Evolutionary conservation across 805 yeast genomes (phyloP).

Genomic region (Cyberlindnera xylosilytica): DNA sequence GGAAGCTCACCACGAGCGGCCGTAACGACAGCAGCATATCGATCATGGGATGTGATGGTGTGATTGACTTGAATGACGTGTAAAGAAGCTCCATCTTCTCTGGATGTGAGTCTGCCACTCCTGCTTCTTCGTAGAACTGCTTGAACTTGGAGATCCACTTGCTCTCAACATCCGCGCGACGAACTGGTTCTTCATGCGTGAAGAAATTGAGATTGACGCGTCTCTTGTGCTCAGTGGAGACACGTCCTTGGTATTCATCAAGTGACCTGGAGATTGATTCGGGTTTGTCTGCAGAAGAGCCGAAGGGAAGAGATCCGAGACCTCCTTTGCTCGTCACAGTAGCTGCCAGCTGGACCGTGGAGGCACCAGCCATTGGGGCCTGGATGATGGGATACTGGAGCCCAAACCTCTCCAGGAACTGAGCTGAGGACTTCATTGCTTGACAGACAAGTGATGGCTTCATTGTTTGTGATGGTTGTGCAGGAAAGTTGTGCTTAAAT

Average conservation of each 20-base stretch:
- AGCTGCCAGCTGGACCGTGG: conserved; percentile 43
- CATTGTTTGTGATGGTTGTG: no score
- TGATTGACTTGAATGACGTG: conserved; percentile 17
- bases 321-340: conserved; percentile 42
- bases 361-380: conserved; percentile 61
- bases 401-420: conserved; percentile 26
- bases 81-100: conserved; percentile 9
- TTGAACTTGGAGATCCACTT: conserved; percentile 25
- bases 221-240: conserved; percentile 8
- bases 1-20: conserved; percentile 51
- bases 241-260: conserved; percentile 16
- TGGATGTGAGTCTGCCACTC: neutral
- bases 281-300: conserved; percentile 12
- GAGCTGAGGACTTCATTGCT: no score
- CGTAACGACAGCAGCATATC: conserved; percentile 17
- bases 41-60: conserved; percentile 13
- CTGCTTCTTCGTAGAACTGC: conserved; percentile 3
- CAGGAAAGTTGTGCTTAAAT: no score
- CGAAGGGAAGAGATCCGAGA: conserved; percentile 44
- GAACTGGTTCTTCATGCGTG: conserved; percentile 33
- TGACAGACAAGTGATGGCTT: no score
- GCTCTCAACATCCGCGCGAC: conserved; percentile 14
- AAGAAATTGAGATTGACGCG: conserved; percentile 47
- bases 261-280: conserved; percentile 13
- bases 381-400: conserved; percentile 45